Evolutionary conservation across 108 stramenopile genomes (phyloP).

Genomic region (Seminavis robusta): DNA sequence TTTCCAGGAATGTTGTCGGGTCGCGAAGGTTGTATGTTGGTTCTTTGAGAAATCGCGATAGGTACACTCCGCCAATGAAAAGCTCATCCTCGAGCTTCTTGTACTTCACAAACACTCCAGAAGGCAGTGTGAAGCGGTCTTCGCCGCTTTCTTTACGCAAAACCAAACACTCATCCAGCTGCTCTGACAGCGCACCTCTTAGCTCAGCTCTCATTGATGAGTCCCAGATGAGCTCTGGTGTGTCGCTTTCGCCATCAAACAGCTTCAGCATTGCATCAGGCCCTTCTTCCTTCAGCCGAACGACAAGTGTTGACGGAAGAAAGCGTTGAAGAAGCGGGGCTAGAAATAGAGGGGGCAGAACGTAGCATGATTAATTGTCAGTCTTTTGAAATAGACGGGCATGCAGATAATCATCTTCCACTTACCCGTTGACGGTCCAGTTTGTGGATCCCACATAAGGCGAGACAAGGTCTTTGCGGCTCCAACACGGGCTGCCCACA

Average conservation of each 20-base stretch:
- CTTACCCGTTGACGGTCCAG: constrained; percentile 34
- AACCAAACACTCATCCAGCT: constrained; percentile 32
- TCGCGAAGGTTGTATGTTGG: constrained; percentile 76
- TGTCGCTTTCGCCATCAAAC: constrained; percentile 67
- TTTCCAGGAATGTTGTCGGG: constrained; percentile 64
- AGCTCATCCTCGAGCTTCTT: constrained; percentile 55
- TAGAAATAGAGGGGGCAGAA: constrained; percentile 3
- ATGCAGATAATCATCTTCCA: neutral
- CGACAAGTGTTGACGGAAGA: constrained; percentile 40
- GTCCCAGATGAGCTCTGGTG: constrained; percentile 83
- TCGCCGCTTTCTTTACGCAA: constrained; percentile 24
- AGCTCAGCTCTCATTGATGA: constrained; percentile 60
- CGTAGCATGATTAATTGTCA: neutral
- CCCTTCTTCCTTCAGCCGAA: constrained; percentile 53
- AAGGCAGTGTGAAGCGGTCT: constrained; percentile 27
- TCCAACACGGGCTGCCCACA: constrained; percentile 45
- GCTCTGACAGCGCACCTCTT: constrained; percentile 30
- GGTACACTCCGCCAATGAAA: constrained; percentile 72
- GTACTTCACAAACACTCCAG: constrained; percentile 41
- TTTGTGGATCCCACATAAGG: constrained; percentile 60
- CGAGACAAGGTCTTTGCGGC: constrained; percentile 56
- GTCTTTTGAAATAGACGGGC: neutral
- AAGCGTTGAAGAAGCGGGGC: constrained; percentile 38
- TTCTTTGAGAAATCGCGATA: constrained; percentile 75
- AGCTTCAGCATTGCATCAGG: constrained; percentile 48